These are phyloP conservation scores for Microdochium bolleyi DNA, from an alignment of 2,329 filamentous ascomycete species.

Conservation along the genomic window DNA sequence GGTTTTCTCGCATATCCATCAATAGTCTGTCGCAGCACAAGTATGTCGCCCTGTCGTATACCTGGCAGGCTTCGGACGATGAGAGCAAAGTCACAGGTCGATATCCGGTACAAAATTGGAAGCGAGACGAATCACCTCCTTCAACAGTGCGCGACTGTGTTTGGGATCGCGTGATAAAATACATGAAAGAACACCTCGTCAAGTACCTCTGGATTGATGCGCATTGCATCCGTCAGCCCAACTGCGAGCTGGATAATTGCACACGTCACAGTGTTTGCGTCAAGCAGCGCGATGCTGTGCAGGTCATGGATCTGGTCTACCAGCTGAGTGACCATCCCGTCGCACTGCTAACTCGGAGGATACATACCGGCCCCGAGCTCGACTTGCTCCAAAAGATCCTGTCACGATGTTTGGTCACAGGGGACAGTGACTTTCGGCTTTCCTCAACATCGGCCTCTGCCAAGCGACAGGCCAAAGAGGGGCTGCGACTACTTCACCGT, in stretches of 20 bases:
- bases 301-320: constrained; percentile 24
- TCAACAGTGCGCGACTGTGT: constrained; percentile 14
- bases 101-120: constrained; percentile 5
- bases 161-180: constrained; percentile 11
- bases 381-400: constrained; percentile 10
- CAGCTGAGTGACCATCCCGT: constrained; percentile 18
- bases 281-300: constrained; percentile 16
- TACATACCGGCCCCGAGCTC: constrained; percentile 6
- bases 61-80: constrained; percentile 9
- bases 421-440: constrained; percentile 5
- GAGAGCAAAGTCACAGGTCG: constrained; percentile 6
- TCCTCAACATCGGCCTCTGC: not conserved
- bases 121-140: not conserved
- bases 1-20: constrained; percentile 4
- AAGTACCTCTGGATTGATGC: constrained; percentile 19
- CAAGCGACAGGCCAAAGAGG: too few relatives aligned
- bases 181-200: constrained; percentile 13
- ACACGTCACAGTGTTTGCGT: constrained; percentile 8
- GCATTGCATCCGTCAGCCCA: constrained; percentile 16
- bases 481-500: too few relatives aligned
- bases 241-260: constrained; percentile 8
- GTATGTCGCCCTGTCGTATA: constrained; percentile 15
- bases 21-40: constrained; percentile 2
- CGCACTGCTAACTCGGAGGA: constrained; percentile 14
- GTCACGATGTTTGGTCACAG: constrained; percentile 9